phyloP scores from a whole-genome alignment of 2,329 filamentous ascomycete species.

The Sordariomycetes sp. region DNA sequence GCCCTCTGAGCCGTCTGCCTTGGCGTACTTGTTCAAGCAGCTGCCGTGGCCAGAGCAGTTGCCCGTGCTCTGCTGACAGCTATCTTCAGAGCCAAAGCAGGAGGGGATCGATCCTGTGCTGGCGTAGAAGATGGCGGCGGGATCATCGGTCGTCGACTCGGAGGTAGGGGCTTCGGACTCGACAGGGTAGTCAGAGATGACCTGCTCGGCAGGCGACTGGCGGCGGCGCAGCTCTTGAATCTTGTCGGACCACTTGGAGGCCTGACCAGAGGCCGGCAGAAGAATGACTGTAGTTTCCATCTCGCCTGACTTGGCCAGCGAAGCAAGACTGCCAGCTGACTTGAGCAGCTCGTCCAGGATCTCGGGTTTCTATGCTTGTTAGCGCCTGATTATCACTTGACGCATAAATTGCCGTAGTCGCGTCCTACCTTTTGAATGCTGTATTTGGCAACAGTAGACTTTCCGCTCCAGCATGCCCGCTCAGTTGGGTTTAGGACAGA shows the following conservation, averaged over 20 bases:
- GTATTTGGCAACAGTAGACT: conserved; percentile 32
- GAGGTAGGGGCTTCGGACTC: conserved; percentile 14
- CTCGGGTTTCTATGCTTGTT: conserved; percentile 25
- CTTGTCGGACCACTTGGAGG: conserved; percentile 29
- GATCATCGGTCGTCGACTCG: conserved; percentile 8
- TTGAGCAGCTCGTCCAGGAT: conserved; percentile 32
- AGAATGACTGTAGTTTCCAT: conserved; percentile 49
- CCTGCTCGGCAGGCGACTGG: conserved; percentile 29
- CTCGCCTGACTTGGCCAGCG: conserved; percentile 36
- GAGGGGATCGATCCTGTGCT: conserved; percentile 45
- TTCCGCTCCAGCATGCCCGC: conserved; percentile 33
- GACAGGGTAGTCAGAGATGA: conserved; percentile 24
- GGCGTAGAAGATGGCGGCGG: conserved; percentile 24
- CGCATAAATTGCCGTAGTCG: background rate
- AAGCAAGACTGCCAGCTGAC: conserved; percentile 32
- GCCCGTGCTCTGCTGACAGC: conserved; percentile 61
- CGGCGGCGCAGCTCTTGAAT: conserved; percentile 36
- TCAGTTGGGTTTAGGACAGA: conserved; percentile 32
- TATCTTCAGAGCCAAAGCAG: conserved; percentile 64
- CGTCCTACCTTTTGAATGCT: conserved; percentile 31
- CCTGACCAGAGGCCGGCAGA: conserved; percentile 35
- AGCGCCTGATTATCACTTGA: conserved; percentile 8
- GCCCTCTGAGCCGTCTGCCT: conserved; percentile 25
- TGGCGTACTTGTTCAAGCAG: conserved; percentile 60
- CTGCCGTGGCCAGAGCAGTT: conserved; percentile 75